phyloP scores from a whole-genome alignment of 345 rosid species.

The Salix suchowensis region DNA sequence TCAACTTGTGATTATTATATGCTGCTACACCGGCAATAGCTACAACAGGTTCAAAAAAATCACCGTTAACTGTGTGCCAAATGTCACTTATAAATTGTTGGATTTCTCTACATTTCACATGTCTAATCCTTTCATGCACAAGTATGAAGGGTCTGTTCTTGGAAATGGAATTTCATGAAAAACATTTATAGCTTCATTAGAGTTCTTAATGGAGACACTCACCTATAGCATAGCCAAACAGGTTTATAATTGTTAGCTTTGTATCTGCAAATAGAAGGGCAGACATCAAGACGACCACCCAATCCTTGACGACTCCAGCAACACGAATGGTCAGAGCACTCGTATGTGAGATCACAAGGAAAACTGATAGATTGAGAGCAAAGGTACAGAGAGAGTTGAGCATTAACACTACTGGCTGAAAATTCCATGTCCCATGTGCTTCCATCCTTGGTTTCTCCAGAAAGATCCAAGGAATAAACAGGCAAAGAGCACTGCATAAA shows the following conservation, averaged over 20 bases:
- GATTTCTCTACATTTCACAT: not conserved
- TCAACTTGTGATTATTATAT: slow-evolving; percentile 84
- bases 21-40: slow-evolving; percentile 97
- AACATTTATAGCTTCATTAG: no score
- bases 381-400: slow-evolving; percentile 91
- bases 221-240: slow-evolving; percentile 86
- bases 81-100: not conserved
- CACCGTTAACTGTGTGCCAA: not conserved
- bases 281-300: slow-evolving; percentile 93
- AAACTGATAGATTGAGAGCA: slow-evolving; percentile 95
- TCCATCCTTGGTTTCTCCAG: slow-evolving; percentile 91
- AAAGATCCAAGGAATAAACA: slow-evolving; percentile 92
- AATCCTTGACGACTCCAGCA: slow-evolving; percentile 98
- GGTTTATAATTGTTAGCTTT: slow-evolving; percentile 79
- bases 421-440: slow-evolving; percentile 62
- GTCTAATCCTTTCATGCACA: no score
- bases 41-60: slow-evolving; percentile 14
- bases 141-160: no score
- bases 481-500: slow-evolving; percentile 70
- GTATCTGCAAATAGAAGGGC: slow-evolving; percentile 90
- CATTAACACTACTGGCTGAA: slow-evolving; percentile 55
- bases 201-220: slow-evolving; percentile 19
- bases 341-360: slow-evolving; percentile 91
- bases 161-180: no score
- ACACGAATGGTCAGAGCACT: slow-evolving; percentile 98